Percentiles rank a stretch among this genome's conserved stretches.
phyloP scores from a whole-genome alignment of 352 stramenopile genomes.

The Globisporangium megalacanthum region DNA sequence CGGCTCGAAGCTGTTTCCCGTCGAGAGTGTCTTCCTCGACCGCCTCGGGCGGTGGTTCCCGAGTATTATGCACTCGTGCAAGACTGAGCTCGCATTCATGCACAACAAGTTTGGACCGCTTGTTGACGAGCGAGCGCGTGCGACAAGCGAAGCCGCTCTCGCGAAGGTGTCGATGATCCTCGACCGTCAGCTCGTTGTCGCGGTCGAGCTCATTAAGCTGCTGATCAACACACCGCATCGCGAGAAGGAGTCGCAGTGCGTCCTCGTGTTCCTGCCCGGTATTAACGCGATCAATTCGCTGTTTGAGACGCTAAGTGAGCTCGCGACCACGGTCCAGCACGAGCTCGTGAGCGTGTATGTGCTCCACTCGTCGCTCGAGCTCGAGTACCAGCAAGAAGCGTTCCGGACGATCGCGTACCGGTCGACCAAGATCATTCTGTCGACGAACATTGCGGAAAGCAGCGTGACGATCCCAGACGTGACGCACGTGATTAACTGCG shows the following conservation, averaged over 20 bases:
- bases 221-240: constrained; percentile 44
- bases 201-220: constrained; percentile 49
- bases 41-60: constrained; percentile 38
- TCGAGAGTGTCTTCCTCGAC: constrained; percentile 65
- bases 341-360: constrained; percentile 48
- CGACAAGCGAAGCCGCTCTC: constrained; percentile 44
- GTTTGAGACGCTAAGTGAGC: constrained; percentile 60
- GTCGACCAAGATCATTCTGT: constrained; percentile 91
- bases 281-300: constrained; percentile 91
- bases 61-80: constrained; percentile 21
- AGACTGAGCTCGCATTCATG: constrained; percentile 46
- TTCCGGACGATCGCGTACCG: constrained; percentile 40
- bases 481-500: constrained; percentile 84
- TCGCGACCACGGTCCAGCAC: constrained; percentile 13
- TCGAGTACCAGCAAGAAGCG: constrained; percentile 70
- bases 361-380: constrained; percentile 64
- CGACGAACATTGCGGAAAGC: constrained; percentile 96
- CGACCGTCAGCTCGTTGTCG: constrained; percentile 52
- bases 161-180: constrained; percentile 48
- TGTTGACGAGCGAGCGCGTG: constrained; percentile 13
- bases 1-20: constrained; percentile 71
- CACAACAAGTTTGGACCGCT: constrained; percentile 33
- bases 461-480: constrained; percentile 96
- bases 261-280: constrained; percentile 96
- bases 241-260: constrained; percentile 46